These are phyloP conservation scores for Fusarium dlaminii DNA, from an alignment of 2,329 filamentous ascomycete genomes.

Conservation along the genomic window DNA sequence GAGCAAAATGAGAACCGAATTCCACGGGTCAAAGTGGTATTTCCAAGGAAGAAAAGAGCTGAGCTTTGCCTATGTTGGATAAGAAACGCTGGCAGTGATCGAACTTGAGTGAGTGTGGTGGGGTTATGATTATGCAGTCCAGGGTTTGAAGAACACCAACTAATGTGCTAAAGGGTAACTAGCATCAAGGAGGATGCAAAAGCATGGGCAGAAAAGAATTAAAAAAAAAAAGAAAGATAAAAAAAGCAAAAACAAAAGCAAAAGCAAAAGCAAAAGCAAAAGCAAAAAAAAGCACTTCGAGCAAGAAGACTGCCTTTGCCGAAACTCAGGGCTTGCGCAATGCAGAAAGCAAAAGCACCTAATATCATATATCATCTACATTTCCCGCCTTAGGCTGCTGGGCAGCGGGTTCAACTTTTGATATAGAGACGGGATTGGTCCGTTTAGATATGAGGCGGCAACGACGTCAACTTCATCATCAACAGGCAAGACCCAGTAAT, in stretches of 20 bases:
- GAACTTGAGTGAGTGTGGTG: conserved; percentile 35
- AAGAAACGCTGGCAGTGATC: conserved; percentile 13
- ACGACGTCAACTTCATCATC: neutral
- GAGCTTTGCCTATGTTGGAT: conserved; percentile 24
- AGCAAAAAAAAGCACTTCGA: conserved; percentile 7
- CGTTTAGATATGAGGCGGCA: neutral
- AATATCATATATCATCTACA: conserved; percentile 11
- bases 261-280: neutral
- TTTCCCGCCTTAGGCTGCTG: neutral
- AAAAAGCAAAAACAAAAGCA: neutral
- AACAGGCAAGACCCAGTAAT: neutral
- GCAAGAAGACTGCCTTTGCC: neutral
- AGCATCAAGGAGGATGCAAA: conserved; percentile 5
- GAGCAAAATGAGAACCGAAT: neutral
- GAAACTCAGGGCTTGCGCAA: conserved; percentile 15
- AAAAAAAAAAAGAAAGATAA: neutral
- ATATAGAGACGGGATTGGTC: conserved; percentile 8
- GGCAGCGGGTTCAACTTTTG: neutral
- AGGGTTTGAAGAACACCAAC: conserved; percentile 26
- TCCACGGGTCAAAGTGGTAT: neutral
- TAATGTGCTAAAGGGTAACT: neutral
- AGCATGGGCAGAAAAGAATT: neutral
- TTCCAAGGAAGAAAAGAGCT: conserved; percentile 6
- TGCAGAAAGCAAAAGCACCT: neutral
- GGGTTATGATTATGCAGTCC: conserved; percentile 39